Percentiles rank a stretch among this genome's conserved stretches.
Evolutionary conservation across 306 rosid genomes (phyloP).

Genomic region (Cicer arietinum): DNA sequence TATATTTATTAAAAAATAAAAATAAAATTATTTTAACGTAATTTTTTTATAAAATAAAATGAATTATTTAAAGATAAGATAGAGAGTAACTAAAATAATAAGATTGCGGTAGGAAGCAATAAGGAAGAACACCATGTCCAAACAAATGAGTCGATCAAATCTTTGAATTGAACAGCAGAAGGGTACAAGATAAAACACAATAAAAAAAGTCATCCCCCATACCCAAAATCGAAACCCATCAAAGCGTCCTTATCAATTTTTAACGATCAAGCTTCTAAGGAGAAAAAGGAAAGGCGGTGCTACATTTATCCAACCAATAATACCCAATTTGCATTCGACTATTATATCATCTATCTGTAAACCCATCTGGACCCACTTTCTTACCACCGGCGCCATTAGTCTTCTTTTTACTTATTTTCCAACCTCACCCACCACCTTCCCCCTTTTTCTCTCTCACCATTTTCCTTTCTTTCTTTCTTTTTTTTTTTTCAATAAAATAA

Average conservation of each 20-base stretch:
- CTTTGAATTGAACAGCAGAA: slow-evolving; percentile 19
- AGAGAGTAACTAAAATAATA: background rate
- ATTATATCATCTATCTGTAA: slow-evolving; percentile 31
- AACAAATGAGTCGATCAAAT: slow-evolving; percentile 42
- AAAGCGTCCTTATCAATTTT: slow-evolving; percentile 48
- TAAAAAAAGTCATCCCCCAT: slow-evolving; percentile 54
- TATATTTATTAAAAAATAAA: no score
- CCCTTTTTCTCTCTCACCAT: background rate
- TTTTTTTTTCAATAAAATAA: background rate
- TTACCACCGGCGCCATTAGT: slow-evolving; percentile 85
- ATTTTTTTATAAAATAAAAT: no score
- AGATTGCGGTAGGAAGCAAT: slow-evolving; percentile 16
- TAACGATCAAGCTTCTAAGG: background rate
- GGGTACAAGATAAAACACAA: background rate
- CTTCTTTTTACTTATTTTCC: slow-evolving; percentile 75
- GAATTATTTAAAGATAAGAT: no score
- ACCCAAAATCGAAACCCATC: slow-evolving; percentile 58
- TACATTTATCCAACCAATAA: slow-evolving; percentile 51
- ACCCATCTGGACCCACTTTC: slow-evolving; percentile 53
- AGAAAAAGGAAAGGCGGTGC: slow-evolving; percentile 54
- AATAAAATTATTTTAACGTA: no score
- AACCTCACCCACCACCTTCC: slow-evolving; percentile 69
- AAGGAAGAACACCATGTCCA: slow-evolving; percentile 48
- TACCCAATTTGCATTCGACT: slow-evolving; percentile 35
- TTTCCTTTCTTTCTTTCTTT: background rate